Base-by-base conservation (phyloP, 148 eudicot species). In the Limonium bicolor region DNA sequence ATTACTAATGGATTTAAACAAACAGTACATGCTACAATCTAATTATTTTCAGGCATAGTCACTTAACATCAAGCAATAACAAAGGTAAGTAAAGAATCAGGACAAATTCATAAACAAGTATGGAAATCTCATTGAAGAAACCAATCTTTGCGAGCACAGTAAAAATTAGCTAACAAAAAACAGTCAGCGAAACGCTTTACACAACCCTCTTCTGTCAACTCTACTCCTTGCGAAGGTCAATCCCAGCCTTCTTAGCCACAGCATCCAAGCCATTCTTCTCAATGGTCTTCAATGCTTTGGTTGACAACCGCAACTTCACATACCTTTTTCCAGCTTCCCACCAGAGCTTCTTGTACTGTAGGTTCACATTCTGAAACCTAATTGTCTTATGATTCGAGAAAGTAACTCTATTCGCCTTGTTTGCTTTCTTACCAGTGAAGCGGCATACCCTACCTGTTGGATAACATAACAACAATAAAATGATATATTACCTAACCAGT, bases 291-390 rank as follows among this genome's bases (percentile, higher is more conserved):
- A 90, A 56, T 11, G 95, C 95, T 63, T 84, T 90, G 32, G 99
- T 80, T 0, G 99, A 90, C 22, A 84, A 31, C 27, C 95, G 63
- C 45, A 90, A 58, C 36, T 90, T 90, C 15, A 90, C 74, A 26
- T 30, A 90, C 26, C 93, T 78, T 27, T 90, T 90, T 3, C 95
- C 99, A 17, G 71, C 88, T 64, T 90, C 99, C 99, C 99, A 90
- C 99, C 99, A 90, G 1, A 90, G 57, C 52, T 54, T 66, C 69
- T 90, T 90, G 74, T 80, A 77, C 50, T 84, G 95, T 26, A 90
- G 66, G 68, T 84, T 90, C 48, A 90, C 95, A 65, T 61, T 70
- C 64, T 84, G 99, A 74, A 76, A 36, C 41, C 54, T 77, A 41
- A 60, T 90, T 4, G 99, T 77, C 62, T 68, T 84, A 74, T 85